Percentiles rank a stretch among this genome's conserved stretches.
These are phyloP conservation scores for Flaveria sonorensis DNA, from an alignment of 129 eudicot genomes.

Conservation along the genomic window DNA sequence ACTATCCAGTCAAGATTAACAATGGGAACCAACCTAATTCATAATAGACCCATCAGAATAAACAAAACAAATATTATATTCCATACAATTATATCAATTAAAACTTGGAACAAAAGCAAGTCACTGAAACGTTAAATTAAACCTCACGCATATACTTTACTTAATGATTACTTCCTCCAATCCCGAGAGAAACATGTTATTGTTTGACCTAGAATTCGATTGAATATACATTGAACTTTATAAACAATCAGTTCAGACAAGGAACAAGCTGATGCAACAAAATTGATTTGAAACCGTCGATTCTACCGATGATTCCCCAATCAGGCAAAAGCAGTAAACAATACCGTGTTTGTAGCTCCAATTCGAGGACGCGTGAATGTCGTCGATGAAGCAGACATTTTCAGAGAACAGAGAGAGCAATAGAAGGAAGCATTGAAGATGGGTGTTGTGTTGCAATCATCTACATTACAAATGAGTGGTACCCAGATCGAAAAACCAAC, in stretches of 20 bases:
- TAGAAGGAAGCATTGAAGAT: constrained; percentile 21
- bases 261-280: too few relatives aligned
- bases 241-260: too few relatives aligned
- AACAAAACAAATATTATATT: constrained; percentile 24
- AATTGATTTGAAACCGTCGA: too few relatives aligned
- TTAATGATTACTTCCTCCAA: constrained; percentile 31
- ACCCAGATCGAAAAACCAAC: too few relatives aligned
- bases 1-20: constrained; percentile 1
- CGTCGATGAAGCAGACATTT: constrained; percentile 74
- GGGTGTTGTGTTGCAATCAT: not conserved
- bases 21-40: not conserved
- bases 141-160: constrained; percentile 43
- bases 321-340: not conserved
- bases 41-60: constrained; percentile 10
- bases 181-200: too few relatives aligned
- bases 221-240: not conserved
- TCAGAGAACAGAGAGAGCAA: constrained; percentile 28
- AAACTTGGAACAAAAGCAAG: constrained; percentile 40
- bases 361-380: constrained; percentile 75
- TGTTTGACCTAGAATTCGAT: constrained; percentile 18
- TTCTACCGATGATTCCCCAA: too few relatives aligned
- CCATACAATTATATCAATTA: constrained; percentile 13
- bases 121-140: constrained; percentile 33
- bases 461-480: too few relatives aligned
- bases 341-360: constrained; percentile 80